These are phyloP conservation scores for Tulasnella sp. DNA, from an alignment of 768 basidiomycete genomes.

Conservation along the genomic window DNA sequence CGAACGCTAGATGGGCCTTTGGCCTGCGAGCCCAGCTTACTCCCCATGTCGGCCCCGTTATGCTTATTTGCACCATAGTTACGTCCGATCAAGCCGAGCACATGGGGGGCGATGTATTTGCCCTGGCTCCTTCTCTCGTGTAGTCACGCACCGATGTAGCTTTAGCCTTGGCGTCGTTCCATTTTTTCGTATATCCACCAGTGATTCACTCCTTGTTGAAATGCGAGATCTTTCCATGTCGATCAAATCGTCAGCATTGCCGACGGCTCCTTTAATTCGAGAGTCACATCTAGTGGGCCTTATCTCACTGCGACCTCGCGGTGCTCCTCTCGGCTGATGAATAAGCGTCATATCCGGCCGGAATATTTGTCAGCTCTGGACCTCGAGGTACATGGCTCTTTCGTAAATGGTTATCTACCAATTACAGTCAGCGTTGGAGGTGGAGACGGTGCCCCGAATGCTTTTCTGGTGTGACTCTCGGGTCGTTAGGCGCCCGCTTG, in stretches of 20 bases:
- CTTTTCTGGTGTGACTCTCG: background rate
- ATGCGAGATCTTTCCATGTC: background rate
- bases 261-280: background rate
- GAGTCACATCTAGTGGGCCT: background rate
- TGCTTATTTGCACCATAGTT: background rate
- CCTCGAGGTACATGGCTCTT: background rate
- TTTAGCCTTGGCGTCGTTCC: background rate
- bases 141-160: background rate
- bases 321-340: background rate
- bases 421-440: background rate
- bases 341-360: conserved; percentile 6
- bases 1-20: background rate
- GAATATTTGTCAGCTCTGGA: background rate
- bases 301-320: background rate
- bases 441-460: background rate
- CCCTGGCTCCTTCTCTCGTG: background rate
- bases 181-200: background rate
- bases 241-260: background rate
- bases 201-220: background rate
- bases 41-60: background rate
- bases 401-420: background rate
- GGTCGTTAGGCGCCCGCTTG: background rate
- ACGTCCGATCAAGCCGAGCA: background rate
- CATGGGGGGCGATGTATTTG: background rate
- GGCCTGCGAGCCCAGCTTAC: background rate